These are phyloP conservation scores for Crithidia thermophila DNA, from an alignment of 208 protist genomes.

Conservation along the genomic window DNA sequence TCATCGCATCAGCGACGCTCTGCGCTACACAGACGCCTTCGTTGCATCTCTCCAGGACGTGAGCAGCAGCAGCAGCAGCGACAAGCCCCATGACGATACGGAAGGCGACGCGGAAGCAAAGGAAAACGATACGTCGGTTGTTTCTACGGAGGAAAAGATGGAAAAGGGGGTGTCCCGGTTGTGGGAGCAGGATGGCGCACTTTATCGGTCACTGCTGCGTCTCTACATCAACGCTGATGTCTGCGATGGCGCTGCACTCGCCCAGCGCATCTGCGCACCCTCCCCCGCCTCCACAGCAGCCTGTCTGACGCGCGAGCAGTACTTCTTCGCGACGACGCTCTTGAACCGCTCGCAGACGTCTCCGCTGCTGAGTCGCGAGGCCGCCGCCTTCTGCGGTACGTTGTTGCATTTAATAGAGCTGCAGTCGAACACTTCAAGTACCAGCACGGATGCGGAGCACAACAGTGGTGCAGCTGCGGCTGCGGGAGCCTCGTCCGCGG, in stretches of 20 bases:
- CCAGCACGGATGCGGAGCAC: background rate
- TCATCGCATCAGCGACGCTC: conserved; percentile 2
- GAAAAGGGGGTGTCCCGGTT: conserved; percentile 24
- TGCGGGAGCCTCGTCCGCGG: no score
- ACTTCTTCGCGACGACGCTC: conserved; percentile 57
- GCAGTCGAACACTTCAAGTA: conserved; percentile 6
- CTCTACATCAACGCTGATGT: conserved; percentile 74
- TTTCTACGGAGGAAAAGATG: background rate
- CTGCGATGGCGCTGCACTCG: conserved; percentile 44
- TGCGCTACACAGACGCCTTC: conserved; percentile 13
- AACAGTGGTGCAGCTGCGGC: background rate
- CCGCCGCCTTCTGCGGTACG: conserved; percentile 59
- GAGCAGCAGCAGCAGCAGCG: background rate
- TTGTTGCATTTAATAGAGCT: conserved; percentile 64
- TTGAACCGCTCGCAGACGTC: conserved; percentile 50
- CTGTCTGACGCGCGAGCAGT: conserved; percentile 43
- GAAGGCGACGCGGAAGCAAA: no score
- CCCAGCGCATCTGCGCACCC: conserved; percentile 27
- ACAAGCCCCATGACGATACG: no score
- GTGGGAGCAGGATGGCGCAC: conserved; percentile 57
- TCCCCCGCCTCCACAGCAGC: background rate
- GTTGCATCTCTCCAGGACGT: background rate
- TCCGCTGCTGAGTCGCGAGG: conserved; percentile 53
- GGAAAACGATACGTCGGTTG: no score
- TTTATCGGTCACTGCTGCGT: conserved; percentile 72